Base-by-base conservation (phyloP, 202 grass and related monocot species). In the Schoenoplectus triqueter region DNA sequence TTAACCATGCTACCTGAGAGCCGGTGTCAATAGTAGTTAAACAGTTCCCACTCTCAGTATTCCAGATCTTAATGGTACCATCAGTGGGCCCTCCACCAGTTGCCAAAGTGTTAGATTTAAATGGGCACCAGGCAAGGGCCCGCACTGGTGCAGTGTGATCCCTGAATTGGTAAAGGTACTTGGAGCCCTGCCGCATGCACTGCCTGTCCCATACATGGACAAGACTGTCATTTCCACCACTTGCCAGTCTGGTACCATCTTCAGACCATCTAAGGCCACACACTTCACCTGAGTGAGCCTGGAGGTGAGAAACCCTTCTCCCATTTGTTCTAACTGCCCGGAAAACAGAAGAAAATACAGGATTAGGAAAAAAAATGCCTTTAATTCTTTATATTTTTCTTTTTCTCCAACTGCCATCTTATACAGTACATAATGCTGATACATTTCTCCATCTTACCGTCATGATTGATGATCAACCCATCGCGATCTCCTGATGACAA, bases 41-140 rank as follows among this genome's bases (percentile, higher is more conserved):
- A 60, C 87, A 89, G 62, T 69, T 89, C 22, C 87, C 87, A 6
- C 20, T 82, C 59, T 75, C 42, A 49, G 77, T 72, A 59, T 47
- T 86, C 83, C 83, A 89, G 45, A 89, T 82, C 87, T 76, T 89
- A 65, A 89, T 42, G 52, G 75, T 86, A 46, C 68, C 66, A 60
- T 85, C 87, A 13, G 15, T 40, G 5, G 61, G 66, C 22, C 87
- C 83, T 13, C 87, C 87, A 60, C 87, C 87, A 63, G 83, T 66
- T 5, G 87, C 87, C 8, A 89, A 52, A 18, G n/a, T 77, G 17
- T 82, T 70, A n/a, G 83, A 75, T 76, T 82, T 67, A 67, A 85
- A 82, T 6, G 87, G 87, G 60, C 87, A 85, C 87, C 87, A 89
- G 21, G 87, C 66, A 10, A 89, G 82, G 44, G 83, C 87, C 49